These are phyloP conservation scores for Apiospora koreana DNA, from an alignment of 2,329 filamentous ascomycete genomes.

Conservation along the genomic window DNA sequence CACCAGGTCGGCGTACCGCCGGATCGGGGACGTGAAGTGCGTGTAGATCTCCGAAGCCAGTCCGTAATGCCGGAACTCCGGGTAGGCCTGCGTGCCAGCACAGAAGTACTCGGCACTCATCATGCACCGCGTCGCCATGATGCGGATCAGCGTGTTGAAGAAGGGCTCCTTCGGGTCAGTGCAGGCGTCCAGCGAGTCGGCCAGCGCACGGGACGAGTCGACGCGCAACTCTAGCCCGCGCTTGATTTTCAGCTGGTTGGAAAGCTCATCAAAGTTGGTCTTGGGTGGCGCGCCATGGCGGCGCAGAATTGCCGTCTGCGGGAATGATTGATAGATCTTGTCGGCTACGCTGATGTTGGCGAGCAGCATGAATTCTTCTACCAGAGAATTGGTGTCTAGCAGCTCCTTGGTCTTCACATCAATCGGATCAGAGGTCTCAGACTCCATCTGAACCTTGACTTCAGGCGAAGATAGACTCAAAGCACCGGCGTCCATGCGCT, in stretches of 20 bases:
- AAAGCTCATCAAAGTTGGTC: constrained; percentile 93
- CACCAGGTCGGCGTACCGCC: constrained; percentile 94
- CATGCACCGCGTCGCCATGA: constrained; percentile 98
- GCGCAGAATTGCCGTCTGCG: constrained; percentile 90
- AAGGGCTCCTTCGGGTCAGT: constrained; percentile 81
- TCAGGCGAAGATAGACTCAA: constrained; percentile 97
- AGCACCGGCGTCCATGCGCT: constrained; percentile 94
- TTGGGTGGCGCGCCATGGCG: constrained; percentile 91
- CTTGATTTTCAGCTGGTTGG: constrained; percentile 88
- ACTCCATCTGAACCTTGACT: constrained; percentile 93
- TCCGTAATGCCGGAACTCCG: constrained; percentile 96
- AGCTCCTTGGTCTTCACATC: constrained; percentile 95
- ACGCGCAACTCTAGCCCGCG: constrained; percentile 76
- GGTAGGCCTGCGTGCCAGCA: constrained; percentile 87
- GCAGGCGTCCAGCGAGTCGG: constrained; percentile 86
- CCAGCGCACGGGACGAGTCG: constrained; percentile 89
- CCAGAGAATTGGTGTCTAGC: constrained; percentile 93
- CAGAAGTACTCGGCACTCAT: constrained; percentile 99
- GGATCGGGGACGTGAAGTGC: constrained; percentile 96
- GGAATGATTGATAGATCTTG: constrained; percentile 88
- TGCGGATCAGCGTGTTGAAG: constrained; percentile 97
- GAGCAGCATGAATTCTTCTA: constrained; percentile 99
- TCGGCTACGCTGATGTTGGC: constrained; percentile 93
- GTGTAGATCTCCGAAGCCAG: constrained; percentile 97
- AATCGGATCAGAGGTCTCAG: constrained; percentile 91